Evolutionary conservation across 345 rosid genomes (phyloP), one percentile per base, ranked within the genome.

Genomic region (Corymbia maculata): DNA sequence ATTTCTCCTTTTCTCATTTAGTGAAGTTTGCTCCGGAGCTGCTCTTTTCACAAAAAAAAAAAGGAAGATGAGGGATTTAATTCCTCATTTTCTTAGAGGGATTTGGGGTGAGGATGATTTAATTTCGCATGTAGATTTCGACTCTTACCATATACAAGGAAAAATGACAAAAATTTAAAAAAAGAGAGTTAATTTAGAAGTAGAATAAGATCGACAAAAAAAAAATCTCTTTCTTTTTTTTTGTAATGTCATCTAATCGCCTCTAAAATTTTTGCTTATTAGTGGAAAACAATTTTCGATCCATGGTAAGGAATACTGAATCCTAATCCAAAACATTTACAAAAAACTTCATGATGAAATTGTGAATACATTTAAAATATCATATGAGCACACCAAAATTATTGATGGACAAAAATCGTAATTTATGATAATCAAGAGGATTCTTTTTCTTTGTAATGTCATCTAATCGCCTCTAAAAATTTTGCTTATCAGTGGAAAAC

Each of bases 311-410:
- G 57, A 53, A 36, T 36, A 36, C 42, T 36, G 42, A 36, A 36
- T 36, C 36, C 9, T 2, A 3, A 70, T 70, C 44, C 17, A 1
- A 36, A 36, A 16, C 10, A 1, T 16, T 32, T 4, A 36, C 3
- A 0, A 9, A 10, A 68, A 32, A 68, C 30, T 32, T 16, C 22
- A 0, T 15, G 3, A 4, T 8, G 30, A 32, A 32, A 6, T 68
- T 22, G 2, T 68, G 1, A 10, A 8, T 1, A 16, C 0, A 68
- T 68, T 32, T 32, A 68, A 7, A 32, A 16, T 22, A 32, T 5
- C 3, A 32, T 16, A 32, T 6, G 1, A 8, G 9, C 12, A 4
- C 0, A 1, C 9, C 2, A 4, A 32, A 16, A 32, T 1, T 15
- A 17, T 68, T 61, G 32, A 28, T 13, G 32, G 70, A 61, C 1